Conservation (phyloP, 495 filamentous ascomycete species). For the Talaromyces adpressus region DNA sequence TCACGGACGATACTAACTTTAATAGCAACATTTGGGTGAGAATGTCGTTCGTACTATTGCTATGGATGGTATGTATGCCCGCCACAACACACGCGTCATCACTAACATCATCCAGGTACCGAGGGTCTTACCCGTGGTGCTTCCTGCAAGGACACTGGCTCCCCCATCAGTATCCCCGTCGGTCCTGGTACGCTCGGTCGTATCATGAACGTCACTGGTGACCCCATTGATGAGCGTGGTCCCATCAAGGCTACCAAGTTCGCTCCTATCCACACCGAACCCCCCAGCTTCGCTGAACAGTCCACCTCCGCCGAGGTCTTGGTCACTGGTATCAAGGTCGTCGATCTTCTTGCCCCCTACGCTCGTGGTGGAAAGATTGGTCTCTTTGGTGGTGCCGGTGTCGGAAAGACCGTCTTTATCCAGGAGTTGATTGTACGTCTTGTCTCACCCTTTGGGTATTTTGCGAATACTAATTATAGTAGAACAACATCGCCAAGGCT, state of each 20-base stretch:
- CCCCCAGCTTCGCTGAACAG: conserved; percentile 87
- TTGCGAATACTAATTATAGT: conserved; percentile 13
- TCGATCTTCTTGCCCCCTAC: conserved; percentile 96
- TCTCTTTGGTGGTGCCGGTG: conserved; percentile 99
- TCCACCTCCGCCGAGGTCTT: conserved; percentile 93
- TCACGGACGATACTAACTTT: conserved; percentile 17
- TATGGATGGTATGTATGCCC: conserved; percentile 86
- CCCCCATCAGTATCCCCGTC: conserved; percentile 96
- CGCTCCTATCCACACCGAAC: conserved; percentile 88
- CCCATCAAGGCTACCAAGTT: conserved; percentile 88
- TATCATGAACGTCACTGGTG: conserved; percentile 99
- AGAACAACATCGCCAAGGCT: conserved; percentile 99
- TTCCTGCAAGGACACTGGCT: conserved; percentile 78
- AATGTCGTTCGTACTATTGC: conserved; percentile 99
- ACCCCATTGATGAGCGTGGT: conserved; percentile 99
- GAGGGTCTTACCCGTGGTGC: conserved; percentile 95
- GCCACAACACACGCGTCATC: conserved; percentile 8
- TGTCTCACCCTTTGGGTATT: too few species aligned
- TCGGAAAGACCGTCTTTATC: conserved; percentile 99
- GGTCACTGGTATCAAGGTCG: conserved; percentile 99
- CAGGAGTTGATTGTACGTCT: conserved; percentile 84
- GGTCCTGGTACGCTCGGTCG: conserved; percentile 90
- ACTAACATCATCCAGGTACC: conserved; percentile 62
- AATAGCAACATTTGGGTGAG: conserved; percentile 97
- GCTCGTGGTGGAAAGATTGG: conserved; percentile 99